These are phyloP conservation scores for Gymnopilus junonius DNA, from an alignment of 768 basidiomycete species.

Conservation along the genomic window DNA sequence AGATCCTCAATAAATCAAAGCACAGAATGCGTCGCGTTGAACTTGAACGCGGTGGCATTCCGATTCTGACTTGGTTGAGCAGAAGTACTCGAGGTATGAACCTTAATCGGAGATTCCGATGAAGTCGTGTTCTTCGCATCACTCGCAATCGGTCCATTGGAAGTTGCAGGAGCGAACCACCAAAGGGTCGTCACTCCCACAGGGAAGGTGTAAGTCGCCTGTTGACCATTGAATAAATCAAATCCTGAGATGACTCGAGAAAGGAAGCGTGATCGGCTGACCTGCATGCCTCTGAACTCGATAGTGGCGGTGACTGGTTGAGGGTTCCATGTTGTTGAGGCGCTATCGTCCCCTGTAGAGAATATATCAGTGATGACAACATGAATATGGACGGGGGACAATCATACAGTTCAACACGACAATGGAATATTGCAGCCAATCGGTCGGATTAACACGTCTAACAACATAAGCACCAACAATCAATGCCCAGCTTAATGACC, in stretches of 20 bases:
- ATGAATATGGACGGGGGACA: neutral
- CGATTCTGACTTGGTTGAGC: neutral
- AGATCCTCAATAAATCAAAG: neutral
- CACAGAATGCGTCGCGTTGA: neutral
- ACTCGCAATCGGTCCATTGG: slow-evolving; percentile 1
- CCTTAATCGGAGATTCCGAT: neutral
- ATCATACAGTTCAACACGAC: slow-evolving; percentile 72
- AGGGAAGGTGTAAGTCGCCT: slow-evolving; percentile 77
- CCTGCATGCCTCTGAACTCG: slow-evolving; percentile 67
- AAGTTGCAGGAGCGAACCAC: slow-evolving; percentile 44
- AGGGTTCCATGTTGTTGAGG: slow-evolving; percentile 56
- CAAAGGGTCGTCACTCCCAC: slow-evolving; percentile 69
- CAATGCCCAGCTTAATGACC: slow-evolving; percentile 59
- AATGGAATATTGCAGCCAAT: slow-evolving; percentile 69
- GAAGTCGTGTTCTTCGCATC: neutral
- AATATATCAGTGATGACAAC: neutral
- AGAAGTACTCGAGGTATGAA: neutral
- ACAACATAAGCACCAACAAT: slow-evolving; percentile 72
- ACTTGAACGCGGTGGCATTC: neutral
- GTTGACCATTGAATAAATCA: slow-evolving; percentile 15
- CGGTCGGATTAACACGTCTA: slow-evolving; percentile 50
- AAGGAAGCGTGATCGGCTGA: slow-evolving; percentile 22
- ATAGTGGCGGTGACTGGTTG: slow-evolving; percentile 62
- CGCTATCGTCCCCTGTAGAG: slow-evolving; percentile 50
- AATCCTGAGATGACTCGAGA: neutral